Evolutionary conservation across 2,329 filamentous ascomycete genomes (phyloP).

Genomic region (Pseudopyricularia javanii): DNA sequence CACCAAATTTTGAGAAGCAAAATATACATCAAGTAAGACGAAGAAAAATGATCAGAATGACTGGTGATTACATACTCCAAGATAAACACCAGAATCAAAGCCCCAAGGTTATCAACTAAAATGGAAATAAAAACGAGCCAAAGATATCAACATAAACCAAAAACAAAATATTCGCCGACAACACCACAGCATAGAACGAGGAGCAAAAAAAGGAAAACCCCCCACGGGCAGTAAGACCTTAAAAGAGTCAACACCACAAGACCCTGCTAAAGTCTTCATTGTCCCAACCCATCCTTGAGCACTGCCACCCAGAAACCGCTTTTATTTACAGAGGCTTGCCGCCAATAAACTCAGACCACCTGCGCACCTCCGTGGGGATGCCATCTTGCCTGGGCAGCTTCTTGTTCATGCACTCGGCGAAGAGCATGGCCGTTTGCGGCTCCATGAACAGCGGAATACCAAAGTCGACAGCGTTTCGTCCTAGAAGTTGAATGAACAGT

Average conservation of each 20-base stretch:
- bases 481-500: neutral
- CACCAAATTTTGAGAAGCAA: neutral
- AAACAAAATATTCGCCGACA: neutral
- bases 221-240: neutral
- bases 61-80: neutral
- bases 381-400: slow-evolving; percentile 84
- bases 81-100: neutral
- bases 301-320: neutral
- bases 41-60: neutral
- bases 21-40: neutral
- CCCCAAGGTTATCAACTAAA: neutral
- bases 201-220: neutral
- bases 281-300: neutral
- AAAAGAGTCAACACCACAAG: neutral
- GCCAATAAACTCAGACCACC: slow-evolving; percentile 93
- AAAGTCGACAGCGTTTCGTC: slow-evolving; percentile 92
- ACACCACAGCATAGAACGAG: neutral
- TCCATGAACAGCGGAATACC: slow-evolving; percentile 98
- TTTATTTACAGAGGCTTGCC: slow-evolving; percentile 59
- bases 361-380: slow-evolving; percentile 80
- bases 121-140: neutral
- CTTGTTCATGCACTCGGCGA: slow-evolving; percentile 92
- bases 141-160: neutral
- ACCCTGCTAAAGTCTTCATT: neutral
- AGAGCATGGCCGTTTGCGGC: slow-evolving; percentile 92